Percentiles rank a stretch among this genome's conserved stretches.
Evolutionary conservation across 352 stramenopile species (phyloP).

Genomic region (Phytophthora sansomeana): DNA sequence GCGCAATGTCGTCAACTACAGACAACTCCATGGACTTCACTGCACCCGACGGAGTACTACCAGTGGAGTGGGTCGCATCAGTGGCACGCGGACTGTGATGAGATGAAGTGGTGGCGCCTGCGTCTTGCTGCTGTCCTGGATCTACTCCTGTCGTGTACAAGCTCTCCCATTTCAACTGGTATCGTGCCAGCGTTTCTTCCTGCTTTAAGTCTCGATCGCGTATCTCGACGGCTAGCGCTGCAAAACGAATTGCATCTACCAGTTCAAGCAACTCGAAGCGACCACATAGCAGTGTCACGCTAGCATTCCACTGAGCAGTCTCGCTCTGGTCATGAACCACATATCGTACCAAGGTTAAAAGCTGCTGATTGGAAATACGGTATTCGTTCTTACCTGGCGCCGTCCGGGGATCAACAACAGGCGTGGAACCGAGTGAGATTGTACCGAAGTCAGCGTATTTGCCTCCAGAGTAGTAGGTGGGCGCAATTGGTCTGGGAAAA

Average conservation of each 20-base stretch:
- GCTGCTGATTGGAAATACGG: neutral
- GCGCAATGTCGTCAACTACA: conserved; percentile 65
- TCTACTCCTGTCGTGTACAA: conserved; percentile 47
- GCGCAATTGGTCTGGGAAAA: conserved; percentile 53
- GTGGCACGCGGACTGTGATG: conserved; percentile 11
- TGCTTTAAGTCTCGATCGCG: conserved; percentile 76
- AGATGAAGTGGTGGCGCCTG: conserved; percentile 9
- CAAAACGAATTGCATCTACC: conserved; percentile 55
- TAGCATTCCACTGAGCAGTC: conserved; percentile 52
- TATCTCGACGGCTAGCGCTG: conserved; percentile 57
- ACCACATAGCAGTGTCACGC: conserved; percentile 62
- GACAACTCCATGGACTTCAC: conserved; percentile 58
- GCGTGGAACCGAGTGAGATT: conserved; percentile 25
- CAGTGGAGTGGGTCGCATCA: neutral
- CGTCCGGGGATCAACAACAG: conserved; percentile 48
- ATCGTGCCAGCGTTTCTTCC: conserved; percentile 35
- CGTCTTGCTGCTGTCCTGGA: conserved; percentile 19
- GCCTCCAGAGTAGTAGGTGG: neutral
- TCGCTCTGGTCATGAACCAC: conserved; percentile 26
- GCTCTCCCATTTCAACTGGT: conserved; percentile 71
- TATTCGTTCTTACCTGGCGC: conserved; percentile 41
- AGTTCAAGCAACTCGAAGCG: conserved; percentile 52
- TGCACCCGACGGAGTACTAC: conserved; percentile 3
- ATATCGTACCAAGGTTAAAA: neutral
- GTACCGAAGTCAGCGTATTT: neutral